Evolutionary conservation across 2,329 filamentous ascomycete species (phyloP), one percentile per base, ranked within the genome.

Genomic region (Sordariomycetes sp.): DNA sequence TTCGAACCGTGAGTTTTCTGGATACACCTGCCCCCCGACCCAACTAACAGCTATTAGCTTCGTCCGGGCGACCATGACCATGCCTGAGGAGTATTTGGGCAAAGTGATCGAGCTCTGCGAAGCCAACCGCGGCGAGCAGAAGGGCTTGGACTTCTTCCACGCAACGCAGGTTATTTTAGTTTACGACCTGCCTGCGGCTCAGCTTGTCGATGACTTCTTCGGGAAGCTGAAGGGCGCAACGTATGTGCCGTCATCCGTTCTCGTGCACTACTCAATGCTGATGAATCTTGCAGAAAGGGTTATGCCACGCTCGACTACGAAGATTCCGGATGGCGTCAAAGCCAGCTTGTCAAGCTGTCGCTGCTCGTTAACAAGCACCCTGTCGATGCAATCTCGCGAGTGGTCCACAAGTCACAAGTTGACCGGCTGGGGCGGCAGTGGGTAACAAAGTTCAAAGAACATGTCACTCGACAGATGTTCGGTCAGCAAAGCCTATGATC

Each of bases 301-400:
- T 98, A 98, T 48, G 92, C 92, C 0, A 92, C 84, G 23, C 72
- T 98, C 5, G 92, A 98, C 57, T 98, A 98, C 54, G 92, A 98
- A 61, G 92, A 98, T 47, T 82, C 87, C 1, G 90, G 85, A 1
- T 98, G 87, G 75, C 77, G 82, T 16, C 63, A 74, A 39, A 86
- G 82, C 49, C 78, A 79, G 41, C 78, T 98, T 26, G 77, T 86
- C 41, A 96, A 95, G 59, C 70, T 98, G 23, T 87, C 95, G 55
- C 68, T 98, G 3, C 72, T 96, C 7, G 90, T 98, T 42, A 98
- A 98, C 59, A 93, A 92, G 56, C 70, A 75, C 18, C 84, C 92
- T 1, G 92, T 98, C 3, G 92, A 98, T 59, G 92, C 92, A 9
- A 87, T 98, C 14, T 80, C 86, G n/a, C 79, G 90, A 21, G 79